These are phyloP conservation scores for Nemophila menziesii DNA, from an alignment of 257 asterid species.

Conservation along the genomic window DNA sequence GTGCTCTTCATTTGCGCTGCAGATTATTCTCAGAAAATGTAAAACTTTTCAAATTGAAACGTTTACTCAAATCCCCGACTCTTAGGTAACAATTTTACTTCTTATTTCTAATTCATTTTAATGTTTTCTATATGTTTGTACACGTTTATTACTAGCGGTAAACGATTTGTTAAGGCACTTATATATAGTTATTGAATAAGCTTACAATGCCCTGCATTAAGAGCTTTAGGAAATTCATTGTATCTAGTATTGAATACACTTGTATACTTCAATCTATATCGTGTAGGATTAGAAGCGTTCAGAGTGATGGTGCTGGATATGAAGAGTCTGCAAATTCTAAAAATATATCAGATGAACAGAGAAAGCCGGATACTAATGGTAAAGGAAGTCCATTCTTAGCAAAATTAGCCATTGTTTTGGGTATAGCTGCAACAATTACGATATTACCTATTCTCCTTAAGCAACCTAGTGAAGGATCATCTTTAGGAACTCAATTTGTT, in stretches of 20 bases:
- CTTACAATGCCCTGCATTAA: too few species aligned
- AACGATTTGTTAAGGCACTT: not conserved
- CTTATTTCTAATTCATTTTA: not conserved
- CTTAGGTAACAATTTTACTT: not conserved
- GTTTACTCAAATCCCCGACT: not conserved
- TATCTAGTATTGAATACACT: not conserved
- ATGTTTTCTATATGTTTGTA: not conserved
- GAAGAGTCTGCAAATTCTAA: slow-evolving; percentile 17
- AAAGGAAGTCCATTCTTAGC: slow-evolving; percentile 40
- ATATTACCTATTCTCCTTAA: slow-evolving; percentile 34
- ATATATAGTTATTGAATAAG: too few species aligned
- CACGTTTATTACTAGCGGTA: too few species aligned
- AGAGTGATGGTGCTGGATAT: slow-evolving; percentile 26
- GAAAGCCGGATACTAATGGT: slow-evolving; percentile 17
- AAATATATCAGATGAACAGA: slow-evolving; percentile 21
- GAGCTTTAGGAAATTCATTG: not conserved
- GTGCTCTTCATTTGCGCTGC: not conserved
- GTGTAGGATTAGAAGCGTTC: slow-evolving; percentile 41
- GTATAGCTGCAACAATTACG: slow-evolving; percentile 56
- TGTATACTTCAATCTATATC: not conserved
- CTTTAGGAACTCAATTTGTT: slow-evolving; percentile 37
- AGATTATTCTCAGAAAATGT: not conserved
- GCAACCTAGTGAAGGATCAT: slow-evolving; percentile 37
- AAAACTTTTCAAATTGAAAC: not conserved
- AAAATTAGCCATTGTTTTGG: slow-evolving; percentile 49